Conservation (phyloP, 1,284 basidiomycete genomes). For the Ganoderma lingzhi region DNA sequence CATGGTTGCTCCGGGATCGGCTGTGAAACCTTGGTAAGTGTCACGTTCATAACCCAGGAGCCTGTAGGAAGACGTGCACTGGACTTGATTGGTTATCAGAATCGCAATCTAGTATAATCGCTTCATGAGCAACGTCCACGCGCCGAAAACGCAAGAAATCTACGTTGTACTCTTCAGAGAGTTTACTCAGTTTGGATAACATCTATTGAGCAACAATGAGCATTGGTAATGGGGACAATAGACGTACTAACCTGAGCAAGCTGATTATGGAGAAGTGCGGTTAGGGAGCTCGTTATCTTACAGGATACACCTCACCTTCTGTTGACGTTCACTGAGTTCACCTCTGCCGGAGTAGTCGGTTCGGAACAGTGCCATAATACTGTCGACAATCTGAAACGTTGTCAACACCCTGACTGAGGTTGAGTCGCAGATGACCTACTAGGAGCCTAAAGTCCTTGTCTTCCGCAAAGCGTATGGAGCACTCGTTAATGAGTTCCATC, state of each 20-base stretch:
- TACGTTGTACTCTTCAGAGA: slow-evolving; percentile 90
- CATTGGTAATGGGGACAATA: not conserved
- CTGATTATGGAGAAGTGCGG: slow-evolving; percentile 42
- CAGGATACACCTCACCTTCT: slow-evolving; percentile 64
- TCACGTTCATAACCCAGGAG: not conserved
- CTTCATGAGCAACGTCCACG: slow-evolving; percentile 26
- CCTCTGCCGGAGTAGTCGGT: slow-evolving; percentile 93
- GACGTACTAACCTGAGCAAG: slow-evolving; percentile 63
- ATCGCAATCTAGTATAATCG: slow-evolving; percentile 70
- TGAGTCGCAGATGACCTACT: slow-evolving; percentile 46
- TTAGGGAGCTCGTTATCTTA: slow-evolving; percentile 7
- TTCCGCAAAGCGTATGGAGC: slow-evolving; percentile 83
- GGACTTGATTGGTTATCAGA: slow-evolving; percentile 92
- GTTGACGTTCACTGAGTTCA: slow-evolving; percentile 91
- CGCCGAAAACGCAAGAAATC: not conserved
- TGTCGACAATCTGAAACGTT: slow-evolving; percentile 80
- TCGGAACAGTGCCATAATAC: slow-evolving; percentile 95
- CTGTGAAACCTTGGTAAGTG: slow-evolving; percentile 45
- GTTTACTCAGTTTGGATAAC: slow-evolving; percentile 88
- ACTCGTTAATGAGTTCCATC: slow-evolving; percentile 90
- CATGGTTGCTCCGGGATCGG: slow-evolving; percentile 94
- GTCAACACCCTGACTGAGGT: slow-evolving; percentile 10
- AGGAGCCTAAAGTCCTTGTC: slow-evolving; percentile 83
- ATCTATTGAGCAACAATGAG: slow-evolving; percentile 56
- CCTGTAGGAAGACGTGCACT: slow-evolving; percentile 58